Evolutionary conservation across 805 yeast genomes (phyloP).

Genomic region (Zygoascus tannicola): DNA sequence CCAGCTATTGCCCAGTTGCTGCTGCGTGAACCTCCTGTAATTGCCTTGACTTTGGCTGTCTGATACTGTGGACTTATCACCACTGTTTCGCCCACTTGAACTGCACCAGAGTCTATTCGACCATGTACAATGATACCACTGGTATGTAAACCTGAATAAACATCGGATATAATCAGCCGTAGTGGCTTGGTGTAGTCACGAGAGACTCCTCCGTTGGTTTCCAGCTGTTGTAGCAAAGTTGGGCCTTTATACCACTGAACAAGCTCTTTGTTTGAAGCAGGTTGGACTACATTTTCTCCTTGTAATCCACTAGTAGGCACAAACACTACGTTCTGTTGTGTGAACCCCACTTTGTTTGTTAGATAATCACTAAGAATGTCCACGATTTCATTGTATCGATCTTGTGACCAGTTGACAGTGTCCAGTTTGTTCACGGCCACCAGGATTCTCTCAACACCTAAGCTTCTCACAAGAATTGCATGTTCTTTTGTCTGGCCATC

Average conservation of each 20-base stretch:
- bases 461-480: conserved; percentile 52
- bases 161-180: conserved; percentile 55
- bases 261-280: conserved; percentile 17
- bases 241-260: conserved; percentile 40
- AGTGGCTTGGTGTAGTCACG: conserved; percentile 25
- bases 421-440: conserved; percentile 69
- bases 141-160: conserved; percentile 40
- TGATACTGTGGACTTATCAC: conserved; percentile 42
- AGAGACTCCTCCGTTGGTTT: conserved; percentile 16
- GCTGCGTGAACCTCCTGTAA: conserved; percentile 8
- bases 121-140: conserved; percentile 51
- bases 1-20: conserved; percentile 40
- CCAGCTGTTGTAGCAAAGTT: conserved; percentile 25
- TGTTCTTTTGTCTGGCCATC: conserved; percentile 79
- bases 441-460: conserved; percentile 54
- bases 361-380: conserved; percentile 43
- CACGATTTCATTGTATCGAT: conserved; percentile 43
- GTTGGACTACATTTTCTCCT: conserved; percentile 56
- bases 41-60: conserved; percentile 20
- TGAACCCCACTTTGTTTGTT: conserved; percentile 40
- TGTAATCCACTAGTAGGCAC: conserved; percentile 62
- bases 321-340: conserved; percentile 33
- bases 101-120: conserved; percentile 54
- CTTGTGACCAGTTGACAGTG: conserved; percentile 45
- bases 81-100: conserved; percentile 64